A percentile compares a stretch with the other conserved stretches of the same genome.
Conservation (phyloP, 352 stramenopile genomes). For the Globisporangium alternatum region DNA sequence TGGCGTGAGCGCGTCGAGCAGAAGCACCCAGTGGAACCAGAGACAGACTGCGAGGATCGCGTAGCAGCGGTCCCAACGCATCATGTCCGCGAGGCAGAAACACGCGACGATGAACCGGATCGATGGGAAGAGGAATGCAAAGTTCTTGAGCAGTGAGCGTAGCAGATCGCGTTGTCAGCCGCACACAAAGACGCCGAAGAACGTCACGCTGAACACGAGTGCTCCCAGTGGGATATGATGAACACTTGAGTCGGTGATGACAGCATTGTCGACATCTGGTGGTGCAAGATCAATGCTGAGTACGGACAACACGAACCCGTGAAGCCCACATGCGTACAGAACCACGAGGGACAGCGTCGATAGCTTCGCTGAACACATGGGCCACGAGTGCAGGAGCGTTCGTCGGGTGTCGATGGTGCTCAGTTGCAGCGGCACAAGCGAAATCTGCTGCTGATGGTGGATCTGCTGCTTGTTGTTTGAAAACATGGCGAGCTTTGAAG, state of each 20-base stretch:
- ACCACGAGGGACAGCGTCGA: slow-evolving; percentile 9
- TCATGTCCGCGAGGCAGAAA: slow-evolving; percentile 29
- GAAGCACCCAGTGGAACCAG: slow-evolving; percentile 52
- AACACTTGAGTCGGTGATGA: slow-evolving; percentile 26
- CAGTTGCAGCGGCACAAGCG: slow-evolving; percentile 28
- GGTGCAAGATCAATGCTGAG: slow-evolving; percentile 17
- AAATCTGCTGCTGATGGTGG: slow-evolving; percentile 27
- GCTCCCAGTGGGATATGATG: slow-evolving; percentile 22
- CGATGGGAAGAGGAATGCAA: slow-evolving; percentile 26
- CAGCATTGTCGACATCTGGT: slow-evolving; percentile 13
- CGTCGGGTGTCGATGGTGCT: slow-evolving; percentile 21
- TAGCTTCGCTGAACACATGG: slow-evolving; percentile 3
- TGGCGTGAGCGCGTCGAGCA: slow-evolving; percentile 44
- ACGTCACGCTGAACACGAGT: slow-evolving; percentile 15
- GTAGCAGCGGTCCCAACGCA: slow-evolving; percentile 30
- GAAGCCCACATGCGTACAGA: slow-evolving; percentile 17
- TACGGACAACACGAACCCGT: slow-evolving; percentile 10
- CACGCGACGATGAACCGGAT: slow-evolving; percentile 15
- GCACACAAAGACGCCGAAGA: slow-evolving; percentile 12
- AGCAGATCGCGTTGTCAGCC: slow-evolving; percentile 26
- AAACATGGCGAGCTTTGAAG: slow-evolving; percentile 18
- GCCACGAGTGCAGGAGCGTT: not conserved
- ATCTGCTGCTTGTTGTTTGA: slow-evolving; percentile 11
- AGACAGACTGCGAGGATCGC: slow-evolving; percentile 34
- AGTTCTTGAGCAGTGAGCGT: slow-evolving; percentile 16